Conservation (phyloP, 257 asterid species). For the Salvia hispanica region DNA sequence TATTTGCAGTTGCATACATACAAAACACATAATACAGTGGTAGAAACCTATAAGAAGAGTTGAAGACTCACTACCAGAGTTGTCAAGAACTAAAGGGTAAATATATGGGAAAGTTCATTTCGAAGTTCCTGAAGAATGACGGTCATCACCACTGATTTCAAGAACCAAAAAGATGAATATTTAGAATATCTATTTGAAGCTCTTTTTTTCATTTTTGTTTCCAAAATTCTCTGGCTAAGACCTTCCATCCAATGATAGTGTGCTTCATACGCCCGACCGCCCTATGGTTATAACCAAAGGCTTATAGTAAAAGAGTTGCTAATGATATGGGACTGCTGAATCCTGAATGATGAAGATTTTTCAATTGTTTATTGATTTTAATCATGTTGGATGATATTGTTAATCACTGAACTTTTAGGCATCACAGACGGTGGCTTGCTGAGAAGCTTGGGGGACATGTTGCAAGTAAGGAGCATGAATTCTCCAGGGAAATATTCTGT, state of each 20-base stretch:
- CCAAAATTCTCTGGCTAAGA: neutral
- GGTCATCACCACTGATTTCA: neutral
- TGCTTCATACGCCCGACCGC: neutral
- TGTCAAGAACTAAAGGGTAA: neutral
- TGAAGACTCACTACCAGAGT: neutral
- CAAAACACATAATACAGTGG: neutral
- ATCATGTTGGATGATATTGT: slow-evolving; percentile 6
- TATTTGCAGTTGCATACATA: neutral
- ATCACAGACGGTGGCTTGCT: slow-evolving; percentile 96
- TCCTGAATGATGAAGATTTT: slow-evolving; percentile 3
- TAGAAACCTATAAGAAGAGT: neutral
- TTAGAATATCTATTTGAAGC: neutral
- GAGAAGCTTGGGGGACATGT: slow-evolving; percentile 71
- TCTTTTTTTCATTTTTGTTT: neutral
- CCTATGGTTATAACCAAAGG: neutral
- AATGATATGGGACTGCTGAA: neutral
- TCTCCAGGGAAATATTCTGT: slow-evolving; percentile 62
- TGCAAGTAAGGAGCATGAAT: slow-evolving; percentile 66
- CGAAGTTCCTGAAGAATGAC: neutral
- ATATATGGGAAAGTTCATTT: neutral
- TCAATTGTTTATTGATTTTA: slow-evolving; percentile 1
- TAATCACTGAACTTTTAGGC: slow-evolving; percentile 54
- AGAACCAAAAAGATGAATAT: neutral
- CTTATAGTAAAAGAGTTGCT: neutral
- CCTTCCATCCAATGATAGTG: neutral